Evolutionary conservation across 164 flowering plant species (phyloP), one percentile per base, ranked within the genome.

Genomic region (Euptelea pleiosperma): DNA sequence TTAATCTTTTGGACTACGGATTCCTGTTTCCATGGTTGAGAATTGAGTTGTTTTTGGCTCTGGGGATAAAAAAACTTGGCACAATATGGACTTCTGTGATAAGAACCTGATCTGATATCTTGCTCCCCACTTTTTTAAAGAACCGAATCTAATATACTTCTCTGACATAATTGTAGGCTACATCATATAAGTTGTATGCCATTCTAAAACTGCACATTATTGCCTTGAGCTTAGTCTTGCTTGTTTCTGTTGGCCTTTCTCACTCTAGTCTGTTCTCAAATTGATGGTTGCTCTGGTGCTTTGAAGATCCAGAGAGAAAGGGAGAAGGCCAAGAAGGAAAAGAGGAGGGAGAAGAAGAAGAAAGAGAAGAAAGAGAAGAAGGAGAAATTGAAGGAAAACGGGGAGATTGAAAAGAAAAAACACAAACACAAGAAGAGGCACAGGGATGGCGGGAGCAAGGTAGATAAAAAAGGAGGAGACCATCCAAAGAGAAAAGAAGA

Each of bases 281-380:
- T 44, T 68, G 61, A 73, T 53, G 39, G 66, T 69, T 69, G 37
- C 60, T 70, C 66, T 80, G 83, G 83, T 82, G 70, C 74, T 67
- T 28, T 65, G 77, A 80, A 81, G 81, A 79, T 80, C 75, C 84
- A 83, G 69, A 78, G 50, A 54, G 78, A 77, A 58, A 71, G 30
- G 44, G 73, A 74, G 42, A 73, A 73, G 62, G 58, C 61, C 19
- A 60, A 70, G 63, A 63, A 55, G 49, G 76, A 71, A 65, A 40
- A 61, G 31, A 42, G 36, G 19, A 47, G 30, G 30, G 51, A 26
- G 57, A 55, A 36, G 52, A 49, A 54, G 49, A 34, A 26, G 24
- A 43, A 18, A 19, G 29, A 57, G 31, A 35, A 54, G 48, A 45
- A 41, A 63, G 49, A 61, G 57, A 64, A 57, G 45, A 68, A 57